phyloP scores from a whole-genome alignment of 257 asterid species.

The Rubia yunnanensis region DNA sequence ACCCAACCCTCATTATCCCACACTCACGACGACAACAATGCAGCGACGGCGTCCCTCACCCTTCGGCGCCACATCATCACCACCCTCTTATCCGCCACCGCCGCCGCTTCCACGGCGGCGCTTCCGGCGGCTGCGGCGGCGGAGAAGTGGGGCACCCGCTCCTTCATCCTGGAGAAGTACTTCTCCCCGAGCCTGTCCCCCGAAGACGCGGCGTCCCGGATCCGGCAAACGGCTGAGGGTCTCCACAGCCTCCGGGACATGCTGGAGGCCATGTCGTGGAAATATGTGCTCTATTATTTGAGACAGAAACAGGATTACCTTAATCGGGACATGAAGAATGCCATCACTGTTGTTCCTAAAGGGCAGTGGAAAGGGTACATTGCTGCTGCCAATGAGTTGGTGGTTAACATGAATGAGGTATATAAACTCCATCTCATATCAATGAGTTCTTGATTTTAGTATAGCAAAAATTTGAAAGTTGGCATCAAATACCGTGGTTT shows the following conservation, averaged over 20 bases:
- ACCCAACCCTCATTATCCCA: conserved; percentile 23
- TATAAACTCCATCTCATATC: too few relatives aligned
- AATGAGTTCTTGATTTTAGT: too few relatives aligned
- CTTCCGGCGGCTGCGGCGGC: conserved; percentile 36
- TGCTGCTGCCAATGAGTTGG: conserved; percentile 49
- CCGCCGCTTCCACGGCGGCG: conserved; percentile 35
- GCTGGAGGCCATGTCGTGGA: conserved; percentile 80
- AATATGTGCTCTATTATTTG: conserved; percentile 60
- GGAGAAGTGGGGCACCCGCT: conserved; percentile 65
- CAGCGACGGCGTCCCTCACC: not conserved
- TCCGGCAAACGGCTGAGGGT: conserved; percentile 65
- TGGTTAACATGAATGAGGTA: conserved; percentile 74
- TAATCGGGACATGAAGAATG: conserved; percentile 32
- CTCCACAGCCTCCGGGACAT: conserved; percentile 56
- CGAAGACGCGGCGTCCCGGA: conserved; percentile 56
- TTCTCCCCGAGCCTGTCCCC: conserved; percentile 54
- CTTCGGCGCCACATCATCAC: conserved; percentile 29
- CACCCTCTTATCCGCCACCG: conserved; percentile 25
- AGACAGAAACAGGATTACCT: conserved; percentile 58
- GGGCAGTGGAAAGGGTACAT: conserved; percentile 29
- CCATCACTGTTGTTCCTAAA: conserved; percentile 38
- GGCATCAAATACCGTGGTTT: too few relatives aligned
- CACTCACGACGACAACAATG: conserved; percentile 11
- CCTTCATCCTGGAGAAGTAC: conserved; percentile 39
- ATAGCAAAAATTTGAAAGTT: too few relatives aligned